These are phyloP conservation scores for Albatrellus ellisii DNA, from an alignment of 768 basidiomycete genomes.

Conservation along the genomic window DNA sequence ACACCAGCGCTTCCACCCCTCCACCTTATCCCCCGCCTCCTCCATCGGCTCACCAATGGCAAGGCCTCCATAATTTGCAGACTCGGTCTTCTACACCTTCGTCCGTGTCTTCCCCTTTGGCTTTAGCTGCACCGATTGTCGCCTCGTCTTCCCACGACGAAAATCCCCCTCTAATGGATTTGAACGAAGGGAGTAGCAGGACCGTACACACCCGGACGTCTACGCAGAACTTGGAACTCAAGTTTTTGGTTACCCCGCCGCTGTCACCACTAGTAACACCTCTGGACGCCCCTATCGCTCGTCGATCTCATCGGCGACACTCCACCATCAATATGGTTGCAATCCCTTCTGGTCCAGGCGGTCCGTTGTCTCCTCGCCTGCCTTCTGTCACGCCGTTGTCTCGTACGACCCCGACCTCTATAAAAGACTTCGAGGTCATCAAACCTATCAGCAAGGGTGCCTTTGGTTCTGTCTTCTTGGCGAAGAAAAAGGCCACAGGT, in stretches of 20 bases:
- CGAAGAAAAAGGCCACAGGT: slow-evolving; percentile 96
- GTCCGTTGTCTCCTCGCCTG: slow-evolving; percentile 79
- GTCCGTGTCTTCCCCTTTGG: slow-evolving; percentile 78
- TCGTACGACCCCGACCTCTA: slow-evolving; percentile 76
- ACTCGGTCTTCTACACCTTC: slow-evolving; percentile 83
- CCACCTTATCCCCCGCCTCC: slow-evolving; percentile 17
- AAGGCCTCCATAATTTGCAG: slow-evolving; percentile 34
- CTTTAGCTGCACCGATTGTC: slow-evolving; percentile 73
- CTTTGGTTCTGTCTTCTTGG: slow-evolving; percentile 95
- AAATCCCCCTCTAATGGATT: slow-evolving; percentile 47
- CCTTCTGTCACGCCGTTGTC: slow-evolving; percentile 65
- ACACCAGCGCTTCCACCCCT: no score
- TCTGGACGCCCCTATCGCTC: slow-evolving; percentile 33
- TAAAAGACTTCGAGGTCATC: slow-evolving; percentile 98
- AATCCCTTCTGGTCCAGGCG: slow-evolving; percentile 30
- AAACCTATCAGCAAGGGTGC: slow-evolving; percentile 99
- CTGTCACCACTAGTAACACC: slow-evolving; percentile 58
- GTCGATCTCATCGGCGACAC: slow-evolving; percentile 54
- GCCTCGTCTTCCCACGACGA: slow-evolving; percentile 52
- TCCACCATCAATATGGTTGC: slow-evolving; percentile 36
- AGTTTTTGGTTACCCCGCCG: slow-evolving; percentile 27
- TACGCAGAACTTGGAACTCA: slow-evolving; percentile 46
- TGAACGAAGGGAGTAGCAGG: slow-evolving; percentile 37
- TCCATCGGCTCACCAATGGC: slow-evolving; percentile 23
- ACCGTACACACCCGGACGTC: slow-evolving; percentile 56